Evolutionary conservation across 2,329 filamentous ascomycete genomes (phyloP).

Genomic region (Ophiostoma ulmi): DNA sequence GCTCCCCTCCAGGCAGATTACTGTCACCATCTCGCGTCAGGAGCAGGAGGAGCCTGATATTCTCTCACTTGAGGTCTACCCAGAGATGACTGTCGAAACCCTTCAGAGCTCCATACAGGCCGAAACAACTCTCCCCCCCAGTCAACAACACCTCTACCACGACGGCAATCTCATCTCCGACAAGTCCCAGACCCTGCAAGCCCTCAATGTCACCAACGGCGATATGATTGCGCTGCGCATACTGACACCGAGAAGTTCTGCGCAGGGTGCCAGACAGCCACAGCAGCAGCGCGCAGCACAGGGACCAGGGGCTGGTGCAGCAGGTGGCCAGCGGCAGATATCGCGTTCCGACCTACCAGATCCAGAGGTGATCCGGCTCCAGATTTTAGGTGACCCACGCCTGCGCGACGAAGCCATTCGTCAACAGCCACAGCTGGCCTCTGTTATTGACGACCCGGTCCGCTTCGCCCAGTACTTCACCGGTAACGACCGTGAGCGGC

Average conservation of each 20-base stretch:
- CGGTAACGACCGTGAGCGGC: constrained; percentile 63
- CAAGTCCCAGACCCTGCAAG: constrained; percentile 73
- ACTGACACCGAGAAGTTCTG: constrained; percentile 38
- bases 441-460: constrained; percentile 67
- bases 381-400: constrained; percentile 72
- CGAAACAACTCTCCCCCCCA: constrained; percentile 68
- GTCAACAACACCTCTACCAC: constrained; percentile 79
- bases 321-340: constrained; percentile 27
- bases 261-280: constrained; percentile 37
- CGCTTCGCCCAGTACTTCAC: constrained; percentile 70
- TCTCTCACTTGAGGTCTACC: constrained; percentile 73
- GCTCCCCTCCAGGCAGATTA: constrained; percentile 64
- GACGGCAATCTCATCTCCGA: constrained; percentile 77
- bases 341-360: constrained; percentile 46
- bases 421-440: constrained; percentile 70
- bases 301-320: constrained; percentile 29
- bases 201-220: constrained; percentile 75
- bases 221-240: constrained; percentile 91
- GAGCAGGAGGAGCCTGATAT: constrained; percentile 68
- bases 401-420: constrained; percentile 65
- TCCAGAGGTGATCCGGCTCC: constrained; percentile 75
- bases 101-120: constrained; percentile 84
- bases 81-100: constrained; percentile 75
- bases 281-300: constrained; percentile 31
- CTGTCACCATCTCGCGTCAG: constrained; percentile 74